Evolutionary conservation across 805 yeast genomes (phyloP).

Genomic region (Teunomyces panamensis): DNA sequence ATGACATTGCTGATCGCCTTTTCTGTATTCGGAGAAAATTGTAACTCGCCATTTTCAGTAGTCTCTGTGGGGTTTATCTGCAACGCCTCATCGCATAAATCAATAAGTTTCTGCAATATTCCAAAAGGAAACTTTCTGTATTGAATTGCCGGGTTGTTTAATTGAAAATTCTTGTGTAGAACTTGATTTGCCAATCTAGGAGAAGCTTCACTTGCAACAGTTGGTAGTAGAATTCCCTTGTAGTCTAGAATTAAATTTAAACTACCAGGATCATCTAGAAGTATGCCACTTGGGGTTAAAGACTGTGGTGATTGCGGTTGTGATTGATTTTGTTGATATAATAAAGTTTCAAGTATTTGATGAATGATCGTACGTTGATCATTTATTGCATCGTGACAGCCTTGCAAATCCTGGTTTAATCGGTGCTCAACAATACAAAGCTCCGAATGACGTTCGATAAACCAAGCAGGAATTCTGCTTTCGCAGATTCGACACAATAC

Average conservation of each 20-base stretch:
- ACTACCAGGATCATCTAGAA: constrained; percentile 8
- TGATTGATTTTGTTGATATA: constrained; percentile 14
- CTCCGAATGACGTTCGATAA: constrained; percentile 89
- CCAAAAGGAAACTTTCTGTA: constrained; percentile 61
- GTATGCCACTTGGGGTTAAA: constrained; percentile 13
- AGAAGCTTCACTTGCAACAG: constrained; percentile 11
- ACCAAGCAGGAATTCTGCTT: constrained; percentile 89
- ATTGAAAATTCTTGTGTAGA: constrained; percentile 14
- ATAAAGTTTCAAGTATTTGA: constrained; percentile 41
- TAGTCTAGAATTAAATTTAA: constrained; percentile 41
- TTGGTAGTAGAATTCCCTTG: constrained; percentile 55
- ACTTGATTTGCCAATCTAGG: constrained; percentile 19
- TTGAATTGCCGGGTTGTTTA: constrained; percentile 38
- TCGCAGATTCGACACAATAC: constrained; percentile 93
- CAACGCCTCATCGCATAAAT: constrained; percentile 72
- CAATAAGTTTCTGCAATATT: constrained; percentile 53
- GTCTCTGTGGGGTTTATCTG: constrained; percentile 58
- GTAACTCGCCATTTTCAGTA: constrained; percentile 31
- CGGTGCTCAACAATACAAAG: constrained; percentile 82
- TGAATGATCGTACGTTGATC: constrained; percentile 63
- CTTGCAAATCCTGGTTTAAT: constrained; percentile 71
- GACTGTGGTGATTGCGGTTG: constrained; percentile 10
- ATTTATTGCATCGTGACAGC: constrained; percentile 67
- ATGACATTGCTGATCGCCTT: constrained; percentile 49
- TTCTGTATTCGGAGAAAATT: constrained; percentile 59